Evolutionary conservation across 495 filamentous ascomycete species (phyloP), one percentile per base, ranked within the genome.

Genomic region (Penicillium roqueforti): DNA sequence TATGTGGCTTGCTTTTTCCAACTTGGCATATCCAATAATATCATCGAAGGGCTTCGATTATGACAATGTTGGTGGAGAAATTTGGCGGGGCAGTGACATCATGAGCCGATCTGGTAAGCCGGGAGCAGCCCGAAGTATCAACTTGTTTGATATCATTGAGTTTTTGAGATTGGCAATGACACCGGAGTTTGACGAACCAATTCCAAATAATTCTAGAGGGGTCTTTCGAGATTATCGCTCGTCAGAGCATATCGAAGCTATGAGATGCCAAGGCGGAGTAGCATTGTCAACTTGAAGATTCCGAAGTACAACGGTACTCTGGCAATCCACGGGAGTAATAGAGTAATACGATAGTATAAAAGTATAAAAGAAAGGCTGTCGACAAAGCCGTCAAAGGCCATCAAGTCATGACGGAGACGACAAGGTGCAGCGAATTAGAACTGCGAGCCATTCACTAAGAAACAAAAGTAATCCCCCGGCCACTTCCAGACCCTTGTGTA

Each of bases 61-160:
- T 39, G 37, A 20, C 22, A 16, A n/a, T 23, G 26, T n/a, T 7
- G 9, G 47, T 50, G 47, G 39, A 36, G 25, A 32, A 28, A 14
- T 9, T 40, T 32, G 25, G 13, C 25, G 41, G 52, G 38, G 34
- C 43, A 2, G 52, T 54, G 52, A 54, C 44, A 47, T 54, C 52
- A 54, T 48, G 39, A 52, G 40, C 36, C 23, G 10, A 25, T 34
- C 31, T 6, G 0, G 2, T 1, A 26, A 26, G 25, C 25, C 25
- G 25, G 3, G 4, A 6, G 4, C 25, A 5, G 25, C 6, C 5
- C 28, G n/a, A 31, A 1, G 2, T 10, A 31, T 31, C 9, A 3
- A 9, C 9, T 31, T 26, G 20, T 46, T 31, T 11, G 25, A 23
- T 25, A 29, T 32, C 43, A 32, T 47, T 18, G n/a, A 3, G 29